A percentile compares a stretch with the other conserved stretches of the same genome.
phyloP scores from a whole-genome alignment of 345 rosid genomes.

The Gossypium rotundifolium region DNA sequence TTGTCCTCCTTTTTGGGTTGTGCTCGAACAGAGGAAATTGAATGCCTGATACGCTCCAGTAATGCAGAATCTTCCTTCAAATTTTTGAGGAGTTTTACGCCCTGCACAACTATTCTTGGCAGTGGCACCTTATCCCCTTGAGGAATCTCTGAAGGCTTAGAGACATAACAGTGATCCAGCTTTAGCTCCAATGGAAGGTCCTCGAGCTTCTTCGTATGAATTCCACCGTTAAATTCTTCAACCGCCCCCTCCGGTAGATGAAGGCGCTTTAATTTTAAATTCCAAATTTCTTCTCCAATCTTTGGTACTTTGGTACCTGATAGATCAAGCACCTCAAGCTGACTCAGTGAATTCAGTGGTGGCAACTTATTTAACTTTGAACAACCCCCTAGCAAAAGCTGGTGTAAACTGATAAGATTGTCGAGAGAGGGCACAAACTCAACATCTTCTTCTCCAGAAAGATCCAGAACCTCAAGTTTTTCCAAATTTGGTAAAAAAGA shows the following conservation, averaged over 20 bases:
- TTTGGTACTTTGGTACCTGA: conserved; percentile 21
- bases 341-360: conserved; percentile 9
- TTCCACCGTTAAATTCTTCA: conserved; percentile 9
- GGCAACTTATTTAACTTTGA: conserved; percentile 10
- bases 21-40: conserved; percentile 8
- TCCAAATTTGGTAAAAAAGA: neutral
- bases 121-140: neutral
- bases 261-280: conserved; percentile 15
- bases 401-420: conserved; percentile 9
- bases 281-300: conserved; percentile 9
- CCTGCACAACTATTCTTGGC: neutral
- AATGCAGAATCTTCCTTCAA: conserved; percentile 5
- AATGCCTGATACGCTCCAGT: neutral
- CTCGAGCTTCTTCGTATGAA: too few relatives aligned
- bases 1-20: neutral
- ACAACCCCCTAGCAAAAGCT: conserved; percentile 23
- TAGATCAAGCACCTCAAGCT: conserved; percentile 27
- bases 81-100: conserved; percentile 1
- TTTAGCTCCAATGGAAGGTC: conserved; percentile 10
- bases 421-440: conserved; percentile 13
- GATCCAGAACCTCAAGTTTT: conserved; percentile 17
- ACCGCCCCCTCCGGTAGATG: conserved; percentile 12
- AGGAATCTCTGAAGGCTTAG: neutral
- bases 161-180: conserved; percentile 17
- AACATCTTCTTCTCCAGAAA: conserved; percentile 13